phyloP scores from a whole-genome alignment of 2,329 filamentous ascomycete genomes.

The Penicillium decumbens region DNA sequence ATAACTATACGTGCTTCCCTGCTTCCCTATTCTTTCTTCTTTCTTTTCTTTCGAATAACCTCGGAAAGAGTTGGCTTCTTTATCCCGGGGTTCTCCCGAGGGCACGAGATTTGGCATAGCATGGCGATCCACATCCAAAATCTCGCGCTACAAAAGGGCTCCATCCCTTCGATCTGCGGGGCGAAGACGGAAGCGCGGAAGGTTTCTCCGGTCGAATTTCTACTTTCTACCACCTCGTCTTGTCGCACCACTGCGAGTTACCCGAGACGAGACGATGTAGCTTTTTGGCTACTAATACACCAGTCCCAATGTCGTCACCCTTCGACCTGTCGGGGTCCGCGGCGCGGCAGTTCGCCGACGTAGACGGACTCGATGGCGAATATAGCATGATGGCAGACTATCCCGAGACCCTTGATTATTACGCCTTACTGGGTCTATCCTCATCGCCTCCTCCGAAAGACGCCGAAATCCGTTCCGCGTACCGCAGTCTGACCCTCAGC shows the following conservation, averaged over 20 bases:
- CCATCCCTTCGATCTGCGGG: constrained; percentile 12
- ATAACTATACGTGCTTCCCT: neutral
- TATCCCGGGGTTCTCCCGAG: neutral
- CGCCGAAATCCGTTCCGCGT: constrained; percentile 42
- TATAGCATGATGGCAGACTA: constrained; percentile 28
- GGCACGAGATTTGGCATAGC: neutral
- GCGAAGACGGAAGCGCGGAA: constrained; percentile 17
- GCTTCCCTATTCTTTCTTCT: no score
- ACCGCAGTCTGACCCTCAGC: constrained; percentile 40
- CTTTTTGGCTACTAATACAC: neutral
- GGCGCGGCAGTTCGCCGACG: constrained; percentile 10
- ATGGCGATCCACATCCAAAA: neutral
- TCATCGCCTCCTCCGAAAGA: constrained; percentile 39
- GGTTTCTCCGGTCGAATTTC: constrained; percentile 20
- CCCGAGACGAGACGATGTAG: constrained; percentile 7
- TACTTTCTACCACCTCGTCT: constrained; percentile 3
- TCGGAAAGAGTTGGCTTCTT: no score
- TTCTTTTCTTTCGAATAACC: no score
- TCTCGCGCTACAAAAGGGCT: neutral
- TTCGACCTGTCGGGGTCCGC: constrained; percentile 7
- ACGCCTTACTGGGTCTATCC: constrained; percentile 39
- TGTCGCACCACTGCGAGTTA: constrained; percentile 6
- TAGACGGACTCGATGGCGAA: constrained; percentile 23
- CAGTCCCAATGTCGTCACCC: constrained; percentile 12
- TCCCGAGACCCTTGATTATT: constrained; percentile 39